A percentile compares a stretch with the other conserved stretches of the same genome.
These are phyloP conservation scores for Telfairia occidentalis DNA, from an alignment of 331 rosid species.

Conservation along the genomic window DNA sequence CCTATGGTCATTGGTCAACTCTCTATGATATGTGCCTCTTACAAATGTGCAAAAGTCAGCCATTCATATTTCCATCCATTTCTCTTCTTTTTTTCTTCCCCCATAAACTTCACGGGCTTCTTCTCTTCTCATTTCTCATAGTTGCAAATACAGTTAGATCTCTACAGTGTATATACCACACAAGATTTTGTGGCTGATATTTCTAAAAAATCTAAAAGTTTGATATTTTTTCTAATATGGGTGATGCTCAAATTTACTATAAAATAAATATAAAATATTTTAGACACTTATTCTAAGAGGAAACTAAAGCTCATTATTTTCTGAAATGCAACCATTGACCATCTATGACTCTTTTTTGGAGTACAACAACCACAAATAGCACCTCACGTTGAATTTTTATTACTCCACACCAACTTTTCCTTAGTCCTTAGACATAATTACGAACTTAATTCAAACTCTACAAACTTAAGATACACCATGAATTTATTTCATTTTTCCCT, in stretches of 20 bases:
- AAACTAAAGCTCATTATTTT: neutral
- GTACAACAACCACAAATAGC: neutral
- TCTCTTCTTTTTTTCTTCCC: neutral
- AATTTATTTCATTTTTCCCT: neutral
- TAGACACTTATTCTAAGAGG: neutral
- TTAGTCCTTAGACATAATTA: neutral
- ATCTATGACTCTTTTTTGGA: neutral
- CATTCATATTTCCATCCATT: neutral
- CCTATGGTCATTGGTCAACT: neutral
- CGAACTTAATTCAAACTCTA: neutral
- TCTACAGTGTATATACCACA: neutral
- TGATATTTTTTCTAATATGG: neutral
- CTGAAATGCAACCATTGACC: neutral
- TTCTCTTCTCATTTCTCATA: neutral
- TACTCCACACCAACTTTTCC: neutral
- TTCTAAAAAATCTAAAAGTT: neutral
- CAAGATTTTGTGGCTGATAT: neutral
- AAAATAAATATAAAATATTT: neutral
- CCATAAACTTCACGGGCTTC: slow-evolving; percentile 2
- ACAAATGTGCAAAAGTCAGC: neutral
- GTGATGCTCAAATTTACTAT: neutral
- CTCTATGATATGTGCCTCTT: neutral
- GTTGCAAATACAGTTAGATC: slow-evolving; percentile 6
- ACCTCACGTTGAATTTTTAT: neutral
- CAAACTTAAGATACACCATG: neutral